Conservation (phyloP, 805 yeast genomes). For the Candida awuae region DNA sequence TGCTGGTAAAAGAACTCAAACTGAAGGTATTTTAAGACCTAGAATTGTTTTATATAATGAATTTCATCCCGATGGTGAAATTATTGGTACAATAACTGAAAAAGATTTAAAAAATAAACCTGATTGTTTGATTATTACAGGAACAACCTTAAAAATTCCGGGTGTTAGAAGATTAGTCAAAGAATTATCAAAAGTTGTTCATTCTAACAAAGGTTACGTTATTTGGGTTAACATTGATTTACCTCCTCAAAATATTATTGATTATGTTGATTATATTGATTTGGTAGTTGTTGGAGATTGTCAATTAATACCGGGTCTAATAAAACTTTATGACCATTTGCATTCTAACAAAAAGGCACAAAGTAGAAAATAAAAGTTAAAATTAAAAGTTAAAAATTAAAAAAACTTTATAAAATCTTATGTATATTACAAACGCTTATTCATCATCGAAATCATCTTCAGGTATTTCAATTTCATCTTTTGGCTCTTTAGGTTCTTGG, state of each 20-base stretch:
- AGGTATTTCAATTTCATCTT: conserved; percentile 62
- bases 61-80: conserved; percentile 79
- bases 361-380: conserved; percentile 7
- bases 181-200: conserved; percentile 52
- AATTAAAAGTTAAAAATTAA: not conserved
- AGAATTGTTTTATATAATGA: conserved; percentile 67
- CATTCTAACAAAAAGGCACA: conserved; percentile 15
- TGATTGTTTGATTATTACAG: conserved; percentile 74
- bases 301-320: conserved; percentile 40
- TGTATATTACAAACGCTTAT: not conserved
- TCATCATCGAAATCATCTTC: conserved; percentile 35
- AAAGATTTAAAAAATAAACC: conserved; percentile 57
- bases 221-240: conserved; percentile 55
- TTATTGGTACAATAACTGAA: conserved; percentile 69
- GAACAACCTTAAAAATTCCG: conserved; percentile 78
- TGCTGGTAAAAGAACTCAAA: conserved; percentile 61
- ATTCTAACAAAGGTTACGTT: conserved; percentile 48
- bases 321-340: conserved; percentile 19
- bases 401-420: not conserved
- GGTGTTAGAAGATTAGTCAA: conserved; percentile 57
- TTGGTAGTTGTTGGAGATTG: conserved; percentile 59
- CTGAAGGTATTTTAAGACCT: conserved; percentile 54
- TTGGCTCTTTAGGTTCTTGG: conserved; percentile 96
- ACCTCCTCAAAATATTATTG: conserved; percentile 43
- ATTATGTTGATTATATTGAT: conserved; percentile 46